These are phyloP conservation scores for Aspergillus olivimuriae DNA, from an alignment of 495 filamentous ascomycete species.

Conservation along the genomic window DNA sequence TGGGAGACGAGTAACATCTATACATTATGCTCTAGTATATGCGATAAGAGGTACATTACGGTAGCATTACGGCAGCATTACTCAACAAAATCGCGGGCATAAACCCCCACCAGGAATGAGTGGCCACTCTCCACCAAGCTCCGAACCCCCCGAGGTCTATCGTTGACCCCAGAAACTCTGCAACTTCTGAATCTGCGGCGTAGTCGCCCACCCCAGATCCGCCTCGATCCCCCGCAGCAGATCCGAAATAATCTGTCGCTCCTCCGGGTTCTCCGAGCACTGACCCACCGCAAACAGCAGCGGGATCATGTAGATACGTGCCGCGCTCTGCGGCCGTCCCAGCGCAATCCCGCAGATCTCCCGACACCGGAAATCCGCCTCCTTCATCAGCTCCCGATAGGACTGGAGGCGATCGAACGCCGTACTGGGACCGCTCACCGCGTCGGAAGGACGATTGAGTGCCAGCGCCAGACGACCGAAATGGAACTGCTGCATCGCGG, in stretches of 20 bases:
- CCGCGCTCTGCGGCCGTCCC: conserved; percentile 28
- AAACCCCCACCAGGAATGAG: too few species aligned
- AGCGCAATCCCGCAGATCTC: conserved; percentile 36
- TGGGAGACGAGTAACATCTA: too few species aligned
- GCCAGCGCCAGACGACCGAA: conserved; percentile 34
- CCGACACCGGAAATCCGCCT: conserved; percentile 35
- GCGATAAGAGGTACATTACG: too few species aligned
- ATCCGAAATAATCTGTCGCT: conserved; percentile 31
- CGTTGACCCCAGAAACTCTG: conserved; percentile 25
- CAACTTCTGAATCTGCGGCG: conserved; percentile 26
- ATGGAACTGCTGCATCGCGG: conserved; percentile 37
- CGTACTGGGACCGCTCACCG: conserved; percentile 27
- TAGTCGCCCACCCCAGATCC: conserved; percentile 35
- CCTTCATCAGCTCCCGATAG: conserved; percentile 38
- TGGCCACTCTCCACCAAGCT: too few species aligned
- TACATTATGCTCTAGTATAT: too few species aligned
- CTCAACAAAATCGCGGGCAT: too few species aligned
- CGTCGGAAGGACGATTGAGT: conserved; percentile 33
- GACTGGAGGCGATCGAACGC: conserved; percentile 36
- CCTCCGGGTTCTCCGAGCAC: conserved; percentile 28
- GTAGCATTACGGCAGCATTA: too few species aligned
- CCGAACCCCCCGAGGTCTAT: too few species aligned
- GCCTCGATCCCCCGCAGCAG: conserved; percentile 31
- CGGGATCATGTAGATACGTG: conserved; percentile 33
- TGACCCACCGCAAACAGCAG: conserved; percentile 35